phyloP scores from a whole-genome alignment of 2,329 filamentous ascomycete species.

The Botryotinia globosa region DNA sequence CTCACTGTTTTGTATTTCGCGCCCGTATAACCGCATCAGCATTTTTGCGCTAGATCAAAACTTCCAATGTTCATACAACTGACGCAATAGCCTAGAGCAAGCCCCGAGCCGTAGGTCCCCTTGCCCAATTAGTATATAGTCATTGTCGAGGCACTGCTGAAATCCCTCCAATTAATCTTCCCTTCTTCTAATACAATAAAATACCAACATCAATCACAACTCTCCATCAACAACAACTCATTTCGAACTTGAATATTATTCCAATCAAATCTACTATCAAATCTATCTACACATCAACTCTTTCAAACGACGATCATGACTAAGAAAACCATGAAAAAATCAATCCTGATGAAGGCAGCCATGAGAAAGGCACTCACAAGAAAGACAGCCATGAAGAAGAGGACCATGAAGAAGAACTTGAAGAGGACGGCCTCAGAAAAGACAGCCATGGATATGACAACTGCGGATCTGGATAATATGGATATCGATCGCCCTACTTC shows the following conservation, averaged over 20 bases:
- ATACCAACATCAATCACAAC: not conserved
- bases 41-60: not conserved
- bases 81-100: rapidly evolving
- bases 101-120: not conserved
- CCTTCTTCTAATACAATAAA: not conserved
- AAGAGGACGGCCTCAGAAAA: not conserved
- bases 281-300: not conserved
- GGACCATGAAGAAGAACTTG: not conserved
- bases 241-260: not conserved
- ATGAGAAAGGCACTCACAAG: not conserved
- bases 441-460: not conserved
- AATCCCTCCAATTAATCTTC: not conserved
- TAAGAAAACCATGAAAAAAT: not conserved
- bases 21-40: not conserved
- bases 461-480: not conserved
- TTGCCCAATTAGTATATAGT: not conserved
- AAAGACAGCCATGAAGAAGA: not conserved
- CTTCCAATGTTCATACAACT: not conserved
- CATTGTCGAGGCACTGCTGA: not conserved
- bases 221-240: not conserved
- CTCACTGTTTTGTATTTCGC: not conserved
- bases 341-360: not conserved
- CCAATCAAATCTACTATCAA: not conserved
- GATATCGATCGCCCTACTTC: not conserved
- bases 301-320: not conserved